Evolutionary conservation across 495 filamentous ascomycete genomes (phyloP), one percentile per base, ranked within the genome.

Genomic region (Aspergillus steynii): DNA sequence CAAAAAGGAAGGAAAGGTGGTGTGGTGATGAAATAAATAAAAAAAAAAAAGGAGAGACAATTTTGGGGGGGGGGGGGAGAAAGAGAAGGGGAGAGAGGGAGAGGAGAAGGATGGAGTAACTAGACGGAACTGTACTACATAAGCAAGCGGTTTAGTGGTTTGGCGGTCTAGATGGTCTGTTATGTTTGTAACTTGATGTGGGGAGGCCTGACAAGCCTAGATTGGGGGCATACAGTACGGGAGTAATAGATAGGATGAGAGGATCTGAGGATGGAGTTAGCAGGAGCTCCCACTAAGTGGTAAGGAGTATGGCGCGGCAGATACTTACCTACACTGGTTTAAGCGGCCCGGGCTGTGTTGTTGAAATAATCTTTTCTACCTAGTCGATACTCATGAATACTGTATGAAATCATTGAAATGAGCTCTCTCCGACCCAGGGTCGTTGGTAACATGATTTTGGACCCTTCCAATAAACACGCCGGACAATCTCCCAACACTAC

Each of bases 81-180:
- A 53, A 48, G 29, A 50, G 34, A 59, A 55, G 56, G 45, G 34
- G 47, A 56, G 45, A 32, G 45, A 50, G 56, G 53, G 47, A 51
- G 29, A 32, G 49, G 32, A 14, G 29, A 31, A 42, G 58, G 58
- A 57, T 8, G 46, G 29, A 57, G 55, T 49, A 5, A 49, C 28
- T 45, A 42, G 26, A 50, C 27, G 31, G 59, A 55, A 10, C 25
- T 50, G 28, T 34, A 53, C 55, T 57, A 45, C 37, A 15, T 45
- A 61, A 42, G 37, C 50, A 25, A 45, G 34, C 42, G 20, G 29
- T 15, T 27, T 15, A 47, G 37, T 54, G 20, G 27, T 7, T 46
- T 54, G 61, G 61, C 57, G 62, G 67, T 66, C 67, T 65, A 69
- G 64, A 66, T 65, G 61, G 55, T 52, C 58, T 55, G 59, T 61